These are phyloP conservation scores for Nyssa sinensis DNA, from an alignment of 148 eudicot genomes.

Conservation along the genomic window DNA sequence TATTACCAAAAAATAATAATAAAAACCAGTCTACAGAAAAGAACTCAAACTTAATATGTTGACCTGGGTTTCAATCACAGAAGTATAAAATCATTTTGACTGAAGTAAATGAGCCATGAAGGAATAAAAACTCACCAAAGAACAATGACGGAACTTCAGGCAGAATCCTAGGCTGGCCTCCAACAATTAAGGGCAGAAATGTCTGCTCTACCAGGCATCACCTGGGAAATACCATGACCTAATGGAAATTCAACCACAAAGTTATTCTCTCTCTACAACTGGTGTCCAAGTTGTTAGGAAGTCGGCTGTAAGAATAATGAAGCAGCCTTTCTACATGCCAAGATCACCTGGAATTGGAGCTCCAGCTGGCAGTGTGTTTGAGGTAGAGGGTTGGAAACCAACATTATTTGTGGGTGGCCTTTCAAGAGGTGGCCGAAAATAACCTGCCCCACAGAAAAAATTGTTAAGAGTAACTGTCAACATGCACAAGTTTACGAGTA, in stretches of 20 bases:
- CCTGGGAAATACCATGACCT: conserved; percentile 36
- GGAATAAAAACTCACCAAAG: conserved; percentile 23
- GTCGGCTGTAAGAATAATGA: too few species aligned
- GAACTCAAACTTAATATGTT: background rate
- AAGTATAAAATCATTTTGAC: background rate
- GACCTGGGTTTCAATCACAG: background rate
- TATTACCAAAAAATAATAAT: background rate
- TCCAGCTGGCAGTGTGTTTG: conserved; percentile 38
- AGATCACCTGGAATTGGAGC: conserved; percentile 54
- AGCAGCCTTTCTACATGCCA: conserved; percentile 10
- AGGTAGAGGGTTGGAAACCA: conserved; percentile 58
- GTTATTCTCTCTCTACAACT: conserved; percentile 1
- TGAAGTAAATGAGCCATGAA: too few species aligned
- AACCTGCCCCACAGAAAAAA: conserved; percentile 45
- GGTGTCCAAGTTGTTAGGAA: background rate
- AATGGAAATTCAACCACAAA: conserved; percentile 8
- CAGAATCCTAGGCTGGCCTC: conserved; percentile 37
- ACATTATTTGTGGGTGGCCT: conserved; percentile 47
- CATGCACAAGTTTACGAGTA: conserved; percentile 1
- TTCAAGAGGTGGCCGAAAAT: conserved; percentile 56
- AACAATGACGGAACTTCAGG: conserved; percentile 6
- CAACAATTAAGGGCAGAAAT: conserved; percentile 37
- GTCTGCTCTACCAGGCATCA: conserved; percentile 44
- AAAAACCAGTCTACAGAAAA: background rate
- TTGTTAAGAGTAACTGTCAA: conserved; percentile 4